Evolutionary conservation across 2,329 filamentous ascomycete species (phyloP).

Genomic region (Trichoderma pleuroti): DNA sequence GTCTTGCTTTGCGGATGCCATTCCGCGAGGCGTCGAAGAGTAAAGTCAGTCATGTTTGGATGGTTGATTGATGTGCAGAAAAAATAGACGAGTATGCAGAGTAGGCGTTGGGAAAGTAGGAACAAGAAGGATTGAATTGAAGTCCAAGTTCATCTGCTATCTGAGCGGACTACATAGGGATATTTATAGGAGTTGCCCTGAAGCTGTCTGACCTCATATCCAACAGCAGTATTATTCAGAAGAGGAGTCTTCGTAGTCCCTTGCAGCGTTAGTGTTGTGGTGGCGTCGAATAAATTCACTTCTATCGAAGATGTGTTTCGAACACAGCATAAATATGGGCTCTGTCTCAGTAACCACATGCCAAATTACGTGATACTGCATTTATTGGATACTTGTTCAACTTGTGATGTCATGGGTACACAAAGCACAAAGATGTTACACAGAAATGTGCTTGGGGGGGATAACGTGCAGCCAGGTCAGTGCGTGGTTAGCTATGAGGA

Average conservation of each 20-base stretch:
- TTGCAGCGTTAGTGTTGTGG: neutral
- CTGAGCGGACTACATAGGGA: neutral
- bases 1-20: conserved; percentile 18
- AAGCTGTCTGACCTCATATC: neutral
- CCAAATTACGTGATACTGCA: neutral
- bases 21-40: conserved; percentile 19
- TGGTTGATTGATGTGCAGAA: neutral
- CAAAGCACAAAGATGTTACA: neutral
- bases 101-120: neutral
- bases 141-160: neutral
- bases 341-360: neutral
- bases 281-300: neutral
- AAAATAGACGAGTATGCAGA: neutral
- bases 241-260: neutral
- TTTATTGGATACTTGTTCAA: neutral
- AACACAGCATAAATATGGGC: neutral
- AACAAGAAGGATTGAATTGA: neutral
- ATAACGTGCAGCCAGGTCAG: neutral
- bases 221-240: neutral
- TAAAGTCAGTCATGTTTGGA: neutral
- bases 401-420: neutral
- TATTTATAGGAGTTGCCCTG: neutral
- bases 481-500: neutral
- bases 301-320: neutral
- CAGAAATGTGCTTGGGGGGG: neutral